These are phyloP conservation scores for Parascedosporium putredinis DNA, from an alignment of 2,329 filamentous ascomycete species.

Conservation along the genomic window DNA sequence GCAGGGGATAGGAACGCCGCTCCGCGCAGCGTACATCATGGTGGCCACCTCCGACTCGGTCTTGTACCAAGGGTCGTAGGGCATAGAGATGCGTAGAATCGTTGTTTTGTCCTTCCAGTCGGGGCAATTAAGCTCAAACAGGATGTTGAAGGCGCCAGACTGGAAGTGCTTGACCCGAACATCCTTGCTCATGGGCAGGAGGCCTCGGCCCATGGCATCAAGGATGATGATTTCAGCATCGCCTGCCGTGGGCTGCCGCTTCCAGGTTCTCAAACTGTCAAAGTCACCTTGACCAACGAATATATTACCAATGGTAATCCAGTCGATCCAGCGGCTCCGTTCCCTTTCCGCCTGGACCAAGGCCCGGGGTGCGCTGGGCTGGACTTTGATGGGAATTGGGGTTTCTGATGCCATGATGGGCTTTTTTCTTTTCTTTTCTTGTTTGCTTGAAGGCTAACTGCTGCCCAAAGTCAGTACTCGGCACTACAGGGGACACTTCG, in stretches of 20 bases:
- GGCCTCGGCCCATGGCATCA: neutral
- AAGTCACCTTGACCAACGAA: neutral
- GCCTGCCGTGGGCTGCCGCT: neutral
- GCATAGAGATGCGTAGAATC: conserved; percentile 9
- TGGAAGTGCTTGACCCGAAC: neutral
- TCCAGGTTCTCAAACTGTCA: neutral
- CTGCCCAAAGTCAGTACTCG: too few relatives aligned
- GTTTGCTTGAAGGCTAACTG: too few relatives aligned
- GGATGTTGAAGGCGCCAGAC: conserved; percentile 11
- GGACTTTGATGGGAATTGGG: neutral
- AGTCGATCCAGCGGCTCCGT: neutral
- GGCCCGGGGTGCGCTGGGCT: neutral
- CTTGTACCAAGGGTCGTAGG: conserved; percentile 9
- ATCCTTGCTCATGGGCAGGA: neutral
- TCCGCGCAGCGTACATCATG: conserved; percentile 8
- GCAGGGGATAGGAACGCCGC: conserved; percentile 4
- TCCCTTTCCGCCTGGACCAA: neutral
- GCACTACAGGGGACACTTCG: too few relatives aligned
- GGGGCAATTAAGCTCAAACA: neutral
- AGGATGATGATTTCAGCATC: neutral
- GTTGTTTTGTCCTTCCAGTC: conserved; percentile 6
- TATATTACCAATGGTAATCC: neutral
- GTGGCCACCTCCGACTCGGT: conserved; percentile 13
- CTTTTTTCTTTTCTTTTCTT: too few relatives aligned
- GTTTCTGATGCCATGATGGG: neutral